Evolutionary conservation across 2,329 filamentous ascomycete species (phyloP).

Genomic region (Cercospora sp.): DNA sequence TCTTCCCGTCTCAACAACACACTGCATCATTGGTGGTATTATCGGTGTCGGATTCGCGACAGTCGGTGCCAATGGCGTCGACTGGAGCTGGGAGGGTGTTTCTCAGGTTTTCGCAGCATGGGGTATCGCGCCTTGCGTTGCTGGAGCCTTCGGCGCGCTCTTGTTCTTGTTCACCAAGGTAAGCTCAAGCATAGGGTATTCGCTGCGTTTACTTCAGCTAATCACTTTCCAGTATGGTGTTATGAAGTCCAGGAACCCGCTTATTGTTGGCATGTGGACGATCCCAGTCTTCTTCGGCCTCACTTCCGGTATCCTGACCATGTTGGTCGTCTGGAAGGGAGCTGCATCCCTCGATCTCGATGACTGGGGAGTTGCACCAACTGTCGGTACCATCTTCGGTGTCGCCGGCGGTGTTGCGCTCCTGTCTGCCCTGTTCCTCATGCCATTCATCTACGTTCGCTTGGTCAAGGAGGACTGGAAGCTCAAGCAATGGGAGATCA

Average conservation of each 20-base stretch:
- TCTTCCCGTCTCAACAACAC: constrained; percentile 58
- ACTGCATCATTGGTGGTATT: constrained; percentile 48
- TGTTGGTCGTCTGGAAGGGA: constrained; percentile 60
- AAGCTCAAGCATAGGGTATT: not conserved
- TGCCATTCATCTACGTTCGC: constrained; percentile 61
- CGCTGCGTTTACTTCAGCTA: not conserved
- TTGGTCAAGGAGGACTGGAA: constrained; percentile 63
- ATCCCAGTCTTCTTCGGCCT: constrained; percentile 51
- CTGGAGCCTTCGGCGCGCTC: constrained; percentile 49
- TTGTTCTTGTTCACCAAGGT: constrained; percentile 48
- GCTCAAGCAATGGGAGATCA: constrained; percentile 57
- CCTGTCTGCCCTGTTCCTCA: constrained; percentile 55
- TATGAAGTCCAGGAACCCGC: constrained; percentile 49
- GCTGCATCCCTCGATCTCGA: constrained; percentile 51
- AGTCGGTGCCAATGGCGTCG: constrained; percentile 55
- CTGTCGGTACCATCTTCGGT: constrained; percentile 58
- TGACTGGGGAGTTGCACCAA: constrained; percentile 43
- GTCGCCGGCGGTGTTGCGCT: constrained; percentile 54
- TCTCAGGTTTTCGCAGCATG: constrained; percentile 60
- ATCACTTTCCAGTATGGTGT: constrained; percentile 43
- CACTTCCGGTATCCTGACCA: constrained; percentile 49
- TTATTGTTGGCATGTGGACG: constrained; percentile 52
- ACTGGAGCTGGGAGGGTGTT: constrained; percentile 60
- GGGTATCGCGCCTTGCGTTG: constrained; percentile 49
- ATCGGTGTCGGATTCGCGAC: constrained; percentile 49